phyloP scores from a whole-genome alignment of 306 rosid genomes.

The cucumber (Cucumis sativus) region DNA sequence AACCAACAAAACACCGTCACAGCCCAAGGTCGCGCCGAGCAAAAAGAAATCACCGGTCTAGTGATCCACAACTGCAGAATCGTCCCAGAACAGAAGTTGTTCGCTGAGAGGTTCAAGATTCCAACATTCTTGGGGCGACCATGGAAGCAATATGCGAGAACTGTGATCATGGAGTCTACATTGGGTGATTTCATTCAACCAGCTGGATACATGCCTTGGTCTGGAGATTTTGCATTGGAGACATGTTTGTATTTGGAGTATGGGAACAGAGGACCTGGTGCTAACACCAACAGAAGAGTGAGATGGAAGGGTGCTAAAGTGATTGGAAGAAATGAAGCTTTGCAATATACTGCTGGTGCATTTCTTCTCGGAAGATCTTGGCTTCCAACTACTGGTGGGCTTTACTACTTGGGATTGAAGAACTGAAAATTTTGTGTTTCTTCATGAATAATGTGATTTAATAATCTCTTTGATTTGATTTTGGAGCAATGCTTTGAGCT shows the following conservation, averaged over 20 bases:
- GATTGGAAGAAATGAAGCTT: slow-evolving; percentile 28
- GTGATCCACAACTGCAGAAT: slow-evolving; percentile 54
- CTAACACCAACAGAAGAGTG: slow-evolving; percentile 21
- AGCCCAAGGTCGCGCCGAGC: slow-evolving; percentile 24
- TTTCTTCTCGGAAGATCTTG: neutral
- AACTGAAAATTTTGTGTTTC: neutral
- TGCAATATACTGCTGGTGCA: slow-evolving; percentile 21
- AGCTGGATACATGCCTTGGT: slow-evolving; percentile 33
- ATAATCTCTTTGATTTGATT: neutral
- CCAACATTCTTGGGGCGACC: slow-evolving; percentile 49
- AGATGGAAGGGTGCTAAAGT: slow-evolving; percentile 41
- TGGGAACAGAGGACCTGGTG: slow-evolving; percentile 44
- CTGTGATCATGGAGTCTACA: slow-evolving; percentile 40
- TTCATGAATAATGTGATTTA: neutral
- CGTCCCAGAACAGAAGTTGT: slow-evolving; percentile 26
- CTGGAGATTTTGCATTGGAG: slow-evolving; percentile 8
- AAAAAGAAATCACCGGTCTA: slow-evolving; percentile 13
- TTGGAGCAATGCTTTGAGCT: neutral
- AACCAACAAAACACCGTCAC: slow-evolving; percentile 39
- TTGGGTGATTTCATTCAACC: slow-evolving; percentile 35
- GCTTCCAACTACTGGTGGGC: neutral
- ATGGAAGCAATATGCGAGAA: slow-evolving; percentile 40
- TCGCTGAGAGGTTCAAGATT: slow-evolving; percentile 17
- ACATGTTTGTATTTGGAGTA: slow-evolving; percentile 51
- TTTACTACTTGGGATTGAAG: neutral